These are phyloP conservation scores for Candida fluviatilis DNA, from an alignment of 805 yeast genomes.

Conservation along the genomic window DNA sequence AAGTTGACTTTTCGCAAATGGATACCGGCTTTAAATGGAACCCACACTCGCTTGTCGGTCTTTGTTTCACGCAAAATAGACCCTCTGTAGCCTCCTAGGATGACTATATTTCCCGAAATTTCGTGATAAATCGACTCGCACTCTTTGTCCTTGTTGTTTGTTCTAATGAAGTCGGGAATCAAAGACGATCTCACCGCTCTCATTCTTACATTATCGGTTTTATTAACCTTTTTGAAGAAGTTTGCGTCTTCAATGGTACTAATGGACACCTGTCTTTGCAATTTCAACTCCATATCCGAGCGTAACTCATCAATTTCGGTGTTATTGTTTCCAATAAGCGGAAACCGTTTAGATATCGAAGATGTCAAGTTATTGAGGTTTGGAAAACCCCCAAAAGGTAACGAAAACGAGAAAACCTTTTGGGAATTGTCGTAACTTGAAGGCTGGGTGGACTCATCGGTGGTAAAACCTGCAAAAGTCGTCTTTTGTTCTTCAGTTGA, in stretches of 20 bases:
- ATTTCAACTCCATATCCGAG: constrained; percentile 33
- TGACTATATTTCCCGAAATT: constrained; percentile 72
- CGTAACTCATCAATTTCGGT: constrained; percentile 11
- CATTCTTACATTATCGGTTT: constrained; percentile 62
- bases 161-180: constrained; percentile 26
- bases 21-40: constrained; percentile 82
- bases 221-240: constrained; percentile 49
- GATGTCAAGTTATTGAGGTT: constrained; percentile 20
- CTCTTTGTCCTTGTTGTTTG: constrained; percentile 19
- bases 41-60: constrained; percentile 73
- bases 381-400: constrained; percentile 52
- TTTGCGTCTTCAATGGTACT: constrained; percentile 61
- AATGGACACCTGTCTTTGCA: constrained; percentile 53
- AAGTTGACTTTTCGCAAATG: constrained; percentile 67
- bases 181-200: constrained; percentile 62
- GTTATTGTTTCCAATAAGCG: constrained; percentile 17
- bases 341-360: constrained; percentile 8
- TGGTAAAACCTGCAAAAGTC: constrained; percentile 23
- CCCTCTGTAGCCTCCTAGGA: constrained; percentile 89
- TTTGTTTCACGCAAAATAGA: constrained; percentile 62
- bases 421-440: constrained; percentile 16
- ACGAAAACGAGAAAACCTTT: constrained; percentile 51
- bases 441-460: constrained; percentile 24
- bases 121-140: constrained; percentile 49
- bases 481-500: constrained; percentile 14